These are phyloP conservation scores for Pterula multifida DNA, from an alignment of 1,284 basidiomycete genomes.

Conservation along the genomic window DNA sequence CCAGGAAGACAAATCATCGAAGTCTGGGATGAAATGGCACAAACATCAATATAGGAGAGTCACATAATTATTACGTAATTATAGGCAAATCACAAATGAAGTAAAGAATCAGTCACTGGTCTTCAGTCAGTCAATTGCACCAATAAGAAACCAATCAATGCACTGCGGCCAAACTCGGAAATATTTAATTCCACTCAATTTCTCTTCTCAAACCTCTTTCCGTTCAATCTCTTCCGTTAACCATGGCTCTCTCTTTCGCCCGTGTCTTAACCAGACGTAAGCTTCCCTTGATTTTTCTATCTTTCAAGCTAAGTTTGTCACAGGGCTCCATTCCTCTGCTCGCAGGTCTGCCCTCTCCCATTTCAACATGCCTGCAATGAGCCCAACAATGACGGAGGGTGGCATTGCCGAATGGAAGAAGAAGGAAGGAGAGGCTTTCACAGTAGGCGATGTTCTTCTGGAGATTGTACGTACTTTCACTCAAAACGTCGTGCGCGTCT, in stretches of 20 bases:
- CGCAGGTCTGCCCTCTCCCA: slow-evolving; percentile 71
- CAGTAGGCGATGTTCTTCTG: slow-evolving; percentile 85
- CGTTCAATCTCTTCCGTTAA: slow-evolving; percentile 45
- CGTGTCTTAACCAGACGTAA: slow-evolving; percentile 61
- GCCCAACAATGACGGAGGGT: slow-evolving; percentile 98
- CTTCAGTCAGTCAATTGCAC: background rate
- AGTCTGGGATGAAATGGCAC: background rate
- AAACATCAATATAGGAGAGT: background rate
- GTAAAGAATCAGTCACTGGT: background rate
- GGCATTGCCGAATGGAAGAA: slow-evolving; percentile 98
- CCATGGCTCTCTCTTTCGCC: slow-evolving; percentile 50
- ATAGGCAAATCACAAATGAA: background rate
- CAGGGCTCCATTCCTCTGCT: slow-evolving; percentile 78
- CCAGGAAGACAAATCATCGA: slow-evolving; percentile 45
- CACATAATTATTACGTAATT: background rate
- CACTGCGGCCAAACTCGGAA: background rate
- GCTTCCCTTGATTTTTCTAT: slow-evolving; percentile 14
- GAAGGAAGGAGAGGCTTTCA: slow-evolving; percentile 86
- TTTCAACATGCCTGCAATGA: slow-evolving; percentile 99
- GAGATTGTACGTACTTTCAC: slow-evolving; percentile 63
- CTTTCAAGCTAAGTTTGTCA: slow-evolving; percentile 5
- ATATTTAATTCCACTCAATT: background rate
- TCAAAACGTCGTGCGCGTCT: slow-evolving; percentile 3
- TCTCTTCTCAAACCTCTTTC: slow-evolving; percentile 27
- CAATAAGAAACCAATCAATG: background rate